Conservation (phyloP, 2,329 filamentous ascomycete species). For the Laburnicola sp. region DNA sequence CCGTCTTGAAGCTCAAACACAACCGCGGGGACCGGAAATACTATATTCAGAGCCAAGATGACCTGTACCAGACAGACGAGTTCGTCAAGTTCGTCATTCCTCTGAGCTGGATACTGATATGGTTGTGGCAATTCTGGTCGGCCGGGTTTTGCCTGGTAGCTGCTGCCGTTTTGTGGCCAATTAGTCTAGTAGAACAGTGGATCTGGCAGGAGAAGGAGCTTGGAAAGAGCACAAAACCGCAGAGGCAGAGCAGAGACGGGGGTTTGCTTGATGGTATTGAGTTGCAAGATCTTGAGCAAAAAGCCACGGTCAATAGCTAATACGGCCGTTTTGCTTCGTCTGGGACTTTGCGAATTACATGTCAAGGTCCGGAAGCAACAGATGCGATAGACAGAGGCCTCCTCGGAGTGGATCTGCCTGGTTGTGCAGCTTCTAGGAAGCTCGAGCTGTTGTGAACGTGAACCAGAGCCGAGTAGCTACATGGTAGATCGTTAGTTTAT, state of each 20-base stretch:
- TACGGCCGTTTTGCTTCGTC: neutral
- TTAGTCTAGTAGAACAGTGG: slow-evolving; percentile 55
- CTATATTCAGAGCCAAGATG: slow-evolving; percentile 75
- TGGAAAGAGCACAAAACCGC: slow-evolving; percentile 1
- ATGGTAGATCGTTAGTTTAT: no score
- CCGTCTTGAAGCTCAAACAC: slow-evolving; percentile 65
- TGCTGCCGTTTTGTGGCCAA: slow-evolving; percentile 54
- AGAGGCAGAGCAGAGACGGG: neutral
- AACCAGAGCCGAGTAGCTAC: no score
- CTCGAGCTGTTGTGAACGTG: no score
- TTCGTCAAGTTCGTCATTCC: slow-evolving; percentile 71
- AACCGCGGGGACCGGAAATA: slow-evolving; percentile 56
- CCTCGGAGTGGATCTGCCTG: no score
- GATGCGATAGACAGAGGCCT: no score
- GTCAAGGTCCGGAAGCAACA: no score
- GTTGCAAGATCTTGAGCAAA: slow-evolving; percentile 17
- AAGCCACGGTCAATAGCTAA: slow-evolving; percentile 12
- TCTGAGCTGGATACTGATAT: slow-evolving; percentile 60
- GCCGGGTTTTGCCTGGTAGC: slow-evolving; percentile 67
- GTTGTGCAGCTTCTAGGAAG: no score
- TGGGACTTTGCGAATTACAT: no score
- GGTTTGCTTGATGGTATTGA: slow-evolving; percentile 14
- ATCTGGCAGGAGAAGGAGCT: slow-evolving; percentile 9
- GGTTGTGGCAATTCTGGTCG: slow-evolving; percentile 66
- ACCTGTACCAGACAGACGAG: slow-evolving; percentile 78